Conservation (phyloP, 2,329 filamentous ascomycete genomes). For the Clonostachys solani region DNA sequence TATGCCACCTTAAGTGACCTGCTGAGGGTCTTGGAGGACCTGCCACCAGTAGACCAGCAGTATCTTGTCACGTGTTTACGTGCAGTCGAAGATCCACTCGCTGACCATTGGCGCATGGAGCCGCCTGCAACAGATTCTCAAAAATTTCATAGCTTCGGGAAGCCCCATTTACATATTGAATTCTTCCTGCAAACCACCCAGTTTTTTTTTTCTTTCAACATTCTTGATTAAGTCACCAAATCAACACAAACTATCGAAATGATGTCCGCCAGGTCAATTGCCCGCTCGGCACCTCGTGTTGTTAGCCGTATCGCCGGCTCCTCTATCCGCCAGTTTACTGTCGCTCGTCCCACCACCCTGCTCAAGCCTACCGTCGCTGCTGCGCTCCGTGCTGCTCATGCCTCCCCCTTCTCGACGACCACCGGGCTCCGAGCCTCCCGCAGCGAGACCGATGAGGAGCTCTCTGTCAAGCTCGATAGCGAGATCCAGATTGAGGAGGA, state of each 20-base stretch:
- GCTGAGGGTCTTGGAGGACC: too few species aligned
- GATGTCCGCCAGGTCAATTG: constrained; percentile 64
- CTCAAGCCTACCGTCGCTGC: constrained; percentile 15
- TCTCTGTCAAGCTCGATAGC: constrained; percentile 79
- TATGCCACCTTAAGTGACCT: too few species aligned
- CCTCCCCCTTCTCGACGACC: constrained; percentile 46
- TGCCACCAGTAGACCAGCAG: too few species aligned
- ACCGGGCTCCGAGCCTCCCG: constrained; percentile 33
- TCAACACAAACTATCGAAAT: constrained; percentile 38
- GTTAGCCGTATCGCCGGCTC: constrained; percentile 52
- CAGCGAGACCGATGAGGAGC: constrained; percentile 67
- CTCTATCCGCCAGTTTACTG: constrained; percentile 42
- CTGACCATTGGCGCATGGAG: too few species aligned
- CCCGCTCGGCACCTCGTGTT: constrained; percentile 63
- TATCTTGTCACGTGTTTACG: too few species aligned
- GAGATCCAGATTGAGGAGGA: constrained; percentile 83
- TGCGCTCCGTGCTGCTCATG: constrained; percentile 27
- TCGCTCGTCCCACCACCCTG: constrained; percentile 36
- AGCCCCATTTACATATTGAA: too few species aligned
- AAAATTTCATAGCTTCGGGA: too few species aligned
- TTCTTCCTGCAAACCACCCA: too few species aligned
- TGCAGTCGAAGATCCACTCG: too few species aligned
- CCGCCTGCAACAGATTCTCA: too few species aligned
- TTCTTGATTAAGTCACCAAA: too few species aligned
- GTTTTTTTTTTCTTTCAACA: too few species aligned